phyloP scores from a whole-genome alignment of 1,284 basidiomycete genomes.

The Ceratobasidium papillatum region DNA sequence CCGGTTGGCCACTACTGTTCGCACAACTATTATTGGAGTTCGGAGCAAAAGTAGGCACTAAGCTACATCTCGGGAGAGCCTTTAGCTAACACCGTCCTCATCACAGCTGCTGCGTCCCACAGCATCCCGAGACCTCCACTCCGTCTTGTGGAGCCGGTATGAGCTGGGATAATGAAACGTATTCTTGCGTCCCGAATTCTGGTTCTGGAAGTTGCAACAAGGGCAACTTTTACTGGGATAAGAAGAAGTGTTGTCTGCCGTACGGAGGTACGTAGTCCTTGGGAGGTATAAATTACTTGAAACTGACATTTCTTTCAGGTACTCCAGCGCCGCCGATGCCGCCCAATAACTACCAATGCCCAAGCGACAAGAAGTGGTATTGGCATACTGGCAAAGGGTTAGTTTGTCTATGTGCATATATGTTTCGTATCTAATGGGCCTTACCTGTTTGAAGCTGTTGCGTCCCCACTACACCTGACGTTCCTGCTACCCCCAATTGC shows the following conservation, averaged over 20 bases:
- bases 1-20: conserved; percentile 14
- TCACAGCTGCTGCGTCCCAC: conserved; percentile 12
- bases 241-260: conserved; percentile 28
- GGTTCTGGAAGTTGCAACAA: conserved; percentile 24
- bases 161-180: conserved; percentile 4
- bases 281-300: neutral
- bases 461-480: conserved; percentile 18
- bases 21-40: conserved; percentile 25
- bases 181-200: conserved; percentile 23
- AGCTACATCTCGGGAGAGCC: neutral
- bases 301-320: neutral
- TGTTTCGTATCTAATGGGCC: neutral
- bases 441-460: conserved; percentile 4
- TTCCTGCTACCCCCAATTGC: conserved; percentile 13
- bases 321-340: conserved; percentile 18
- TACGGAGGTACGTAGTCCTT: neutral
- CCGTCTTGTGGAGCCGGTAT: conserved; percentile 8
- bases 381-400: conserved; percentile 27
- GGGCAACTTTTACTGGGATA: conserved; percentile 33
- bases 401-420: neutral
- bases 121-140: conserved; percentile 16
- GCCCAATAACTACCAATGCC: conserved; percentile 22
- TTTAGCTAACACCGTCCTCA: neutral
- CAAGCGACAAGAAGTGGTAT: conserved; percentile 26
- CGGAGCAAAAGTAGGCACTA: conserved; percentile 10